These are phyloP conservation scores for Gamsiella multidivaricata DNA, from an alignment of 192 early-diverging fungal species.

Conservation along the genomic window DNA sequence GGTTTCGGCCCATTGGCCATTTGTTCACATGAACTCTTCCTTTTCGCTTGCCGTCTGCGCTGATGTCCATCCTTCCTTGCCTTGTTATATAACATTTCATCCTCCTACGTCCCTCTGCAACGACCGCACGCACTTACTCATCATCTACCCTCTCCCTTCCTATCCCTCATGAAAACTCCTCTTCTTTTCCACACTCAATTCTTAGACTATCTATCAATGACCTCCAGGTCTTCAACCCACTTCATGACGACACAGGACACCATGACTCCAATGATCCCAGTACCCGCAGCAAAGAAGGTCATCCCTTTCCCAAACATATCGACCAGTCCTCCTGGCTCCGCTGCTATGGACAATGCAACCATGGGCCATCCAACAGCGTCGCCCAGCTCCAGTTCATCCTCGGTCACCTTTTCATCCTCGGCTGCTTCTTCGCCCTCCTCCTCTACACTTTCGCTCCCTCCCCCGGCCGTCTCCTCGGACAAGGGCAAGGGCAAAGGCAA, in stretches of 20 bases:
- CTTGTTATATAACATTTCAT: neutral
- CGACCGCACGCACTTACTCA: neutral
- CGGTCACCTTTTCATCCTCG: slow-evolving; percentile 15
- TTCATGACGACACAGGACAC: slow-evolving; percentile 16
- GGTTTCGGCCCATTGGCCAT: slow-evolving; percentile 37
- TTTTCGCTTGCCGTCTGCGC: neutral
- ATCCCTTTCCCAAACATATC: slow-evolving; percentile 1
- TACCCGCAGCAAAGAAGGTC: neutral
- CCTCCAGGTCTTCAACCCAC: slow-evolving; percentile 29
- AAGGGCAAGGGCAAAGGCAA: slow-evolving; percentile 29
- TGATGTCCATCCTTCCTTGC: neutral
- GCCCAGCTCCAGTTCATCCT: slow-evolving; percentile 20
- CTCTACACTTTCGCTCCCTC: slow-evolving; percentile 23
- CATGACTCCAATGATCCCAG: neutral
- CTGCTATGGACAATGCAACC: slow-evolving; percentile 35
- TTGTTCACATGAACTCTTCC: neutral
- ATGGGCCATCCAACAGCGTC: slow-evolving; percentile 24
- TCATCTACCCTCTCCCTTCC: neutral
- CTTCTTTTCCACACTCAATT: neutral
- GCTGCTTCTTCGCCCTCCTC: slow-evolving; percentile 26
- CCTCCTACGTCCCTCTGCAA: neutral
- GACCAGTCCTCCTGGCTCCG: slow-evolving; percentile 21
- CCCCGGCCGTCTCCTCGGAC: neutral
- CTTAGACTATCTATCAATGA: slow-evolving; percentile 18
- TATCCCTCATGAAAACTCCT: neutral